A percentile compares a stretch with the other conserved stretches of the same genome.
These are phyloP conservation scores for Penicillium sp. DNA, from an alignment of 2,329 filamentous ascomycete genomes.

Conservation along the genomic window DNA sequence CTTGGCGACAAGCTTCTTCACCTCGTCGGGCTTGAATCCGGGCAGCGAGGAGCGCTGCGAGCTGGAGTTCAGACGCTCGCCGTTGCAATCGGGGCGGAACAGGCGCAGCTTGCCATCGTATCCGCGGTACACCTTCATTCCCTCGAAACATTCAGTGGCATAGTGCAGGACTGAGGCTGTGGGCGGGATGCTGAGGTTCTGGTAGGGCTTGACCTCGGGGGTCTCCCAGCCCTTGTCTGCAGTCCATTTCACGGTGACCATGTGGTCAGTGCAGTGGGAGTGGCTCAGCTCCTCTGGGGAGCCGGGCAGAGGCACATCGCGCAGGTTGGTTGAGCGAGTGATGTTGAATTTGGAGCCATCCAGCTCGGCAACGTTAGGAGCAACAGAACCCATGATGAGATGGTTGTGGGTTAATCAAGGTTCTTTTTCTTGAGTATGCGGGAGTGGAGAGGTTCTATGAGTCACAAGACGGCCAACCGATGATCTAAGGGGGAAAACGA, in stretches of 20 bases:
- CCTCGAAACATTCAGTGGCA: slow-evolving; percentile 88
- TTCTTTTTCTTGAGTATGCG: not conserved
- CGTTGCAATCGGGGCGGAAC: slow-evolving; percentile 74
- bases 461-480: slow-evolving; percentile 10
- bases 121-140: slow-evolving; percentile 70
- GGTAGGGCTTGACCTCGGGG: slow-evolving; percentile 73
- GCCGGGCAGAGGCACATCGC: slow-evolving; percentile 38
- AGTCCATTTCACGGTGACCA: slow-evolving; percentile 74
- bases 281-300: slow-evolving; percentile 43
- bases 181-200: slow-evolving; percentile 73
- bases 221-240: slow-evolving; percentile 65
- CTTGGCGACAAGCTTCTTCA: slow-evolving; percentile 70
- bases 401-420: not conserved
- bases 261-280: slow-evolving; percentile 72
- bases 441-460: slow-evolving; percentile 3
- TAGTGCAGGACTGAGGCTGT: slow-evolving; percentile 82
- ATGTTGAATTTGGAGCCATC: slow-evolving; percentile 42
- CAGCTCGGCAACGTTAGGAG: slow-evolving; percentile 34
- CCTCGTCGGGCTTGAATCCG: slow-evolving; percentile 65
- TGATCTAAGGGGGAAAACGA: not conserved
- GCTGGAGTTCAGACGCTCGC: slow-evolving; percentile 58
- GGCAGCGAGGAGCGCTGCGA: slow-evolving; percentile 69
- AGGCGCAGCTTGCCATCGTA: slow-evolving; percentile 69
- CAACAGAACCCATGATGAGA: slow-evolving; percentile 33
- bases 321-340: slow-evolving; percentile 36